phyloP scores from a whole-genome alignment of 352 stramenopile genomes.

The Phytophthora fragariaefolia region DNA sequence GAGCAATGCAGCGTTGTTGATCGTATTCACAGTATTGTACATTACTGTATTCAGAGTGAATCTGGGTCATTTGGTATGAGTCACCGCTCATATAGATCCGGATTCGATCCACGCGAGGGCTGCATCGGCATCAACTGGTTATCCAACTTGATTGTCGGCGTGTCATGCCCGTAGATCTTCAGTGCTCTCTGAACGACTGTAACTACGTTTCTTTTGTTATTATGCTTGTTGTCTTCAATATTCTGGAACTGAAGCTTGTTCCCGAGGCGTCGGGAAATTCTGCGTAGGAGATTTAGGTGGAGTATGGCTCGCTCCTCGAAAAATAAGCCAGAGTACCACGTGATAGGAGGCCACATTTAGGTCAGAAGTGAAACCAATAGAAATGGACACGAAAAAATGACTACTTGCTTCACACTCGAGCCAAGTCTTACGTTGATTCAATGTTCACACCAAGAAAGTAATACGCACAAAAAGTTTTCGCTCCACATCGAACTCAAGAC shows the following conservation, averaged over 20 bases:
- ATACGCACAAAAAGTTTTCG: not conserved
- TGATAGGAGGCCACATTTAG: no score
- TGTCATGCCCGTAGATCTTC: conserved; percentile 11
- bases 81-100: conserved; percentile 13
- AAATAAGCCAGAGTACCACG: conserved; percentile 3
- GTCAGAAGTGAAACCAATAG: no score
- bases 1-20: conserved; percentile 1
- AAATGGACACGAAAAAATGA: no score
- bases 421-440: not conserved
- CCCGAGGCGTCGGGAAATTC: conserved; percentile 16
- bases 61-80: conserved; percentile 9
- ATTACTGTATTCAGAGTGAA: conserved; percentile 13
- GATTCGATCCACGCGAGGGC: conserved; percentile 10
- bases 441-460: not conserved
- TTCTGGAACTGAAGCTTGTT: conserved; percentile 10
- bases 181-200: conserved; percentile 1
- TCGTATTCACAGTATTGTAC: conserved; percentile 18
- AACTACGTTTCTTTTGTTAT: conserved; percentile 18
- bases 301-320: conserved; percentile 8
- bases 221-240: conserved; percentile 17
- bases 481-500: not conserved
- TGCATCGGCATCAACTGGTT: conserved; percentile 20
- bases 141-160: conserved; percentile 9
- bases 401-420: not conserved
- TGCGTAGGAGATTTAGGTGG: conserved; percentile 7